A percentile compares a stretch with the other conserved stretches of the same genome.
These are phyloP conservation scores for Spergularia marina DNA, from an alignment of 148 eudicot genomes.

Conservation along the genomic window DNA sequence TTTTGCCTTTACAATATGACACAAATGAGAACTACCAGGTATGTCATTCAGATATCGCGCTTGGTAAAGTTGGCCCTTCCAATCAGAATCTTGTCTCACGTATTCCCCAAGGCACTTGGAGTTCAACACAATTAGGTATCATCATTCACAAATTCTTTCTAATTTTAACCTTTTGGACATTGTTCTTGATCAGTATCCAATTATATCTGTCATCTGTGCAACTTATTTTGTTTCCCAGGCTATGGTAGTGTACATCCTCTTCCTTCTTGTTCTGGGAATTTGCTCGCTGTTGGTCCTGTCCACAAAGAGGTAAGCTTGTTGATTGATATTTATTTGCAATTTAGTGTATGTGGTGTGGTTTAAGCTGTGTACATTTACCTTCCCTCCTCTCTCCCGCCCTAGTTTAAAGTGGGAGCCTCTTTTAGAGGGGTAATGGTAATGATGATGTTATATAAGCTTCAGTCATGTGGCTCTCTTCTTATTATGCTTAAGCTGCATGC, in stretches of 20 bases:
- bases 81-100: slow-evolving; percentile 24
- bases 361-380: neutral
- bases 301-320: slow-evolving; percentile 41
- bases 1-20: slow-evolving; percentile 88
- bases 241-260: slow-evolving; percentile 23
- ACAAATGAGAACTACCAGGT: slow-evolving; percentile 90
- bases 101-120: slow-evolving; percentile 20
- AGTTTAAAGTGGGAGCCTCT: too few relatives aligned
- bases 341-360: neutral
- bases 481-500: neutral
- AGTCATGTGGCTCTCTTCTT: neutral
- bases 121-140: slow-evolving; percentile 27
- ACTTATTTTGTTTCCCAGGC: slow-evolving; percentile 32
- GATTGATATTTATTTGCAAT: neutral
- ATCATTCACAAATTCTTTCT: neutral
- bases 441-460: neutral
- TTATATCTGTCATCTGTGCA: neutral
- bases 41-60: slow-evolving; percentile 41
- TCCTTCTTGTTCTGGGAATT: slow-evolving; percentile 15
- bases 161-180: neutral
- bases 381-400: too few relatives aligned
- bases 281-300: slow-evolving; percentile 25
- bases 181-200: neutral
- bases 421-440: too few relatives aligned
- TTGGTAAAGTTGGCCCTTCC: slow-evolving; percentile 33